Evolutionary conservation across 2,329 filamentous ascomycete species (phyloP).

Genomic region (Didymella segeticola): DNA sequence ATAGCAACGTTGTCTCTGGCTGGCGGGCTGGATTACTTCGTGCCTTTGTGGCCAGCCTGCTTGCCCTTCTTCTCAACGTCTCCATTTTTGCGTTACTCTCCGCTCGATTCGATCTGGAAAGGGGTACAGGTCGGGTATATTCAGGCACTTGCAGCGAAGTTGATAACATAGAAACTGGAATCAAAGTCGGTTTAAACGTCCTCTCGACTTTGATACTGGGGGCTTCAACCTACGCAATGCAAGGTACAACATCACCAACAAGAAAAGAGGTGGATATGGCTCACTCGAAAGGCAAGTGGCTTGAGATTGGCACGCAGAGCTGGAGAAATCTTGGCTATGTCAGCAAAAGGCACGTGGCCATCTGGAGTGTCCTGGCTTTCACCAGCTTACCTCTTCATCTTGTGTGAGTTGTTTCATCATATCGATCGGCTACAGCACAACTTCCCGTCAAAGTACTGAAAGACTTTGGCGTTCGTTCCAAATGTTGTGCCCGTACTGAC

Average conservation of each 20-base stretch:
- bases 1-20: slow-evolving; percentile 20
- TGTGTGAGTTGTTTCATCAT: slow-evolving; percentile 11
- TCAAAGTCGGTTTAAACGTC: slow-evolving; percentile 57
- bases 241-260: slow-evolving; percentile 29
- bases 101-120: background rate
- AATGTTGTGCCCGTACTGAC: background rate
- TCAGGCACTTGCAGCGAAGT: slow-evolving; percentile 28
- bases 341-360: slow-evolving; percentile 14
- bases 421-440: too few relatives aligned
- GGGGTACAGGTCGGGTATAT: slow-evolving; percentile 15
- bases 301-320: slow-evolving; percentile 27
- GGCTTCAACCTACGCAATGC: slow-evolving; percentile 32
- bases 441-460: background rate
- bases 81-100: slow-evolving; percentile 21
- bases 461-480: too few relatives aligned
- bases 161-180: slow-evolving; percentile 12
- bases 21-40: slow-evolving; percentile 25
- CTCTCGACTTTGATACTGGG: slow-evolving; percentile 42
- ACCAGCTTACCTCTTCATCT: slow-evolving; percentile 27
- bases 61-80: slow-evolving; percentile 18
- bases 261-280: slow-evolving; percentile 28
- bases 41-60: slow-evolving; percentile 19
- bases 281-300: slow-evolving; percentile 34
- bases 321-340: slow-evolving; percentile 21
- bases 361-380: slow-evolving; percentile 19